Conservation (phyloP, 2,329 filamentous ascomycete genomes). For the Alternaria panax region DNA sequence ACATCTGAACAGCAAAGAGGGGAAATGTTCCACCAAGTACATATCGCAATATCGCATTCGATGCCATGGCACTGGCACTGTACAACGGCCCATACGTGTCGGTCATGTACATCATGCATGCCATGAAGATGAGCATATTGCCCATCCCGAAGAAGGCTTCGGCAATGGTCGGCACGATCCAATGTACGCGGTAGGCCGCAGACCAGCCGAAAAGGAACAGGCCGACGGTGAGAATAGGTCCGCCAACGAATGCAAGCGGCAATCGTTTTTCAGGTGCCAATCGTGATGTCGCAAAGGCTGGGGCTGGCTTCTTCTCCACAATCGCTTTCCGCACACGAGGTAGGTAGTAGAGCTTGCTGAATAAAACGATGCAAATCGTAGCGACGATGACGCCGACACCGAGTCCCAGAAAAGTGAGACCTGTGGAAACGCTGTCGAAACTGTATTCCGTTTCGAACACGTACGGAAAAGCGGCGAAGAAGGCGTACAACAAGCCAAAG, state of each 20-base stretch:
- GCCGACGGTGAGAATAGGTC: slow-evolving; percentile 39
- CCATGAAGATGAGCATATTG: slow-evolving; percentile 16
- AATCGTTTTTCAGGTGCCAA: slow-evolving; percentile 44
- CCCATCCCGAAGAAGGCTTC: slow-evolving; percentile 20
- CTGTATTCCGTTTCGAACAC: slow-evolving; percentile 28
- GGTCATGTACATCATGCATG: slow-evolving; percentile 18
- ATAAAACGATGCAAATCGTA: slow-evolving; percentile 2
- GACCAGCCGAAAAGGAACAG: slow-evolving; percentile 54
- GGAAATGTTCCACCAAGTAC: slow-evolving; percentile 65
- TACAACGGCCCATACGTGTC: slow-evolving; percentile 59
- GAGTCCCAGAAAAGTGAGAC: slow-evolving; percentile 16
- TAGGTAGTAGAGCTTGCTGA: slow-evolving; percentile 10
- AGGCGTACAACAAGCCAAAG: slow-evolving; percentile 35
- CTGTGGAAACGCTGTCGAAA: slow-evolving; percentile 12
- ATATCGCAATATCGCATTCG: slow-evolving; percentile 67
- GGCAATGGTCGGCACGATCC: slow-evolving; percentile 49
- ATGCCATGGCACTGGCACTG: slow-evolving; percentile 66
- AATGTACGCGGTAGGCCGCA: slow-evolving; percentile 45
- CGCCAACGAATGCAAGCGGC: slow-evolving; percentile 46
- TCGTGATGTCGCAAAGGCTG: slow-evolving; percentile 18
- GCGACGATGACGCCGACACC: slow-evolving; percentile 12
- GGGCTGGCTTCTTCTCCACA: neutral
- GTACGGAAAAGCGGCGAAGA: slow-evolving; percentile 34
- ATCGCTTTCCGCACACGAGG: slow-evolving; percentile 6
- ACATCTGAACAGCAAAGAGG: slow-evolving; percentile 64